Evolutionary conservation across 2,329 filamentous ascomycete species (phyloP), one percentile per base, ranked within the genome.

Genomic region (Corniculantispora saksenae): DNA sequence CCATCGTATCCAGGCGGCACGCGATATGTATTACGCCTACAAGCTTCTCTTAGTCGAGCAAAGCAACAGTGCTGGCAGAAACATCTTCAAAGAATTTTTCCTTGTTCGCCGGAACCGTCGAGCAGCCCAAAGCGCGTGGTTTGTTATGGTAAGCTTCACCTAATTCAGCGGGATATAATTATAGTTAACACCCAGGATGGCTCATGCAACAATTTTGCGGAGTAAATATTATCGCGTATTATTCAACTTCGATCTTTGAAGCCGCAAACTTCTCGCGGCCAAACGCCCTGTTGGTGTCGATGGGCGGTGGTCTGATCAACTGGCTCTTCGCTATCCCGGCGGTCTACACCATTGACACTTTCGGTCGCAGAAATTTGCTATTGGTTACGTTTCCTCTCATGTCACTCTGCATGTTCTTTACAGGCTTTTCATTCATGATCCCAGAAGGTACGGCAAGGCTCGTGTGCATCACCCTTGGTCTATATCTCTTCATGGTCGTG

Each of bases 291-390:
- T 78, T 86, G 7, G 83, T 82, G 0, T 86, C 84, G 0, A 84
- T 84, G 78, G 85, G 85, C 2, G 85, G 83, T 64, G 85, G 85
- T 12, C 72, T 86, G 25, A 78, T 86, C 61, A 87, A 87, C 73
- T 87, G 85, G 69, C 62, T 87, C 4, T 86, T 86, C 63, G 84
- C 85, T 3, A 83, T 85, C 66, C 85, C 84, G 0, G 85, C 85
- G 2, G 74, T 86, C 50, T 84, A 82, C 74, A 87, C 85, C 1
- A 87, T 87, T 58, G 85, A 87, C 65, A 87, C 84, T 0, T 86
- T 81, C 63, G 85, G 85, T 0, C 83, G 85, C 27, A 78, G 85
- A n/a, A 78, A 82, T 38, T 73, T 87, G 2, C 77, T 87, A 1
- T 73, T 87, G 2, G 83, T 86, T 67, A 86, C 84, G 2, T 87